phyloP scores from a whole-genome alignment of 495 filamentous ascomycete species.

The Beverwykella pulmonaria region DNA sequence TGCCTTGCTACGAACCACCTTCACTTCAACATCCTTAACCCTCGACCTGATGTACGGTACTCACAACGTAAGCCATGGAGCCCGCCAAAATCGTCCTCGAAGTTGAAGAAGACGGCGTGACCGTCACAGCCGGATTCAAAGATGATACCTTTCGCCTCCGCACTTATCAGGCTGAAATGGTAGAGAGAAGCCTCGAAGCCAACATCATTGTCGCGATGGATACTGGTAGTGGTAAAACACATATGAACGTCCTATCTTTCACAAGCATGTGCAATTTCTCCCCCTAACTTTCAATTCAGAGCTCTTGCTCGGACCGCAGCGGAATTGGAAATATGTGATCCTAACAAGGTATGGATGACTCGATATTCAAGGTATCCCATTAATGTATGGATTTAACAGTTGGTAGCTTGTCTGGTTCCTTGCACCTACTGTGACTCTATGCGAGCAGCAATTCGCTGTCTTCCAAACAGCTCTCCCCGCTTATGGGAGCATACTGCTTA shows the following conservation, averaged over 20 bases:
- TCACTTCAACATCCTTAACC: not conserved
- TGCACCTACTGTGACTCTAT: slow-evolving; percentile 74
- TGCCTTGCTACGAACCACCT: not conserved
- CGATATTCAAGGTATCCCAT: not conserved
- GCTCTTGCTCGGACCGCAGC: slow-evolving; percentile 75
- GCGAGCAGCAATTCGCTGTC: slow-evolving; percentile 69
- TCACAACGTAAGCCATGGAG: not conserved
- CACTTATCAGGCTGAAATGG: slow-evolving; percentile 89
- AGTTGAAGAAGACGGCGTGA: not conserved
- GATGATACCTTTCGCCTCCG: slow-evolving; percentile 52
- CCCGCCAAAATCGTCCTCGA: not conserved
- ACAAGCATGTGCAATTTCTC: not conserved
- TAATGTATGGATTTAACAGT: not conserved
- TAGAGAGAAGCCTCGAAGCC: slow-evolving; percentile 72
- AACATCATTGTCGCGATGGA: slow-evolving; percentile 95
- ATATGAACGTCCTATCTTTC: slow-evolving; percentile 57
- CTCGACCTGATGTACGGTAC: not conserved
- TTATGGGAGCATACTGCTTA: slow-evolving; percentile 65
- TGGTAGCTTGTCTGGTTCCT: slow-evolving; percentile 81
- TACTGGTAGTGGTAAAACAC: slow-evolving; percentile 90
- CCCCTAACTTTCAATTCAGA: slow-evolving; percentile 47
- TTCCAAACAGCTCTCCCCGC: slow-evolving; percentile 64
- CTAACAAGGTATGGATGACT: slow-evolving; percentile 59
- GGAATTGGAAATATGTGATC: slow-evolving; percentile 66
- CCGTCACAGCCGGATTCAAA: not conserved